Percentiles rank a stretch among this genome's conserved stretches.
Evolutionary conservation across 73 alveolate genomes (phyloP).

Genomic region (Halteria grandinella): DNA sequence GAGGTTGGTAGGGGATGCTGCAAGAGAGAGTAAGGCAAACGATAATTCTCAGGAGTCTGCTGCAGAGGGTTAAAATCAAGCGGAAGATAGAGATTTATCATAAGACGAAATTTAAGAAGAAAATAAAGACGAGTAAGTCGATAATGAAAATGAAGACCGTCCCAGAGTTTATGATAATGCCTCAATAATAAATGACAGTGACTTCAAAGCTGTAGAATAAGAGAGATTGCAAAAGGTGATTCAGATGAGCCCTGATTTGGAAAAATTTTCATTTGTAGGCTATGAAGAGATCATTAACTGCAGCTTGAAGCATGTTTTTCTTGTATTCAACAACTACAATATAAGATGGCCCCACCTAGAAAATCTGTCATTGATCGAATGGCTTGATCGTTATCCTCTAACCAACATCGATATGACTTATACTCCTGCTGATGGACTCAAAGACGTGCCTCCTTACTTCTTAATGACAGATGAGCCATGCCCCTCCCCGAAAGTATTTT

Average conservation of each 20-base stretch:
- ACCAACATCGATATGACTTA: conserved; percentile 11
- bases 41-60: too few species aligned
- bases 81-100: conserved; percentile 1
- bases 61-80: not conserved
- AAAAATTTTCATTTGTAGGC: not conserved
- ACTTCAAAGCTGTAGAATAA: not conserved
- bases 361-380: not conserved
- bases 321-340: conserved; percentile 12
- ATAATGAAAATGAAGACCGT: not conserved
- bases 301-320: conserved; percentile 24
- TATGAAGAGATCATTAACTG: conserved; percentile 19
- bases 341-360: conserved; percentile 27
- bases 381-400: conserved; percentile 7
- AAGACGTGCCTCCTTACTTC: conserved; percentile 24
- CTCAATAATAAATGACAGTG: not conserved
- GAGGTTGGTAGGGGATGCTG: not conserved
- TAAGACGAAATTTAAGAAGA: not conserved
- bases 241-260: conserved; percentile 13
- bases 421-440: not conserved
- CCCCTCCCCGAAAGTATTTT: conserved; percentile 21
- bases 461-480: conserved; percentile 4
- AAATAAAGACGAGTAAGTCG: not conserved
- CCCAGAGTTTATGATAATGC: conserved; percentile 1
- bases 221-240: conserved; percentile 32
- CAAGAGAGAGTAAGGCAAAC: too few species aligned